These are phyloP conservation scores for Asterophora parasitica DNA, from an alignment of 768 basidiomycete genomes.

Conservation along the genomic window DNA sequence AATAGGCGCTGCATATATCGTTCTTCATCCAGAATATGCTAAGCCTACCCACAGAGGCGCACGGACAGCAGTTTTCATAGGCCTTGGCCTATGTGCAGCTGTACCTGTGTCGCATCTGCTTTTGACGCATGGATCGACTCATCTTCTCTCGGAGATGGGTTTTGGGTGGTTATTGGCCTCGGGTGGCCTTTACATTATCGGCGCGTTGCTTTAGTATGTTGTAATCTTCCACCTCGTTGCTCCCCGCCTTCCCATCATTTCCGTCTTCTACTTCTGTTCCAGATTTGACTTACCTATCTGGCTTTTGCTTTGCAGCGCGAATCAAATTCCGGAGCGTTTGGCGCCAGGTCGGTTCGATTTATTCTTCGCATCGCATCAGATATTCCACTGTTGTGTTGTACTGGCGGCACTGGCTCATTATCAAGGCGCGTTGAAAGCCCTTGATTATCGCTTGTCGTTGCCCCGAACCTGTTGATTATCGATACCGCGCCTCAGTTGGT, in stretches of 20 bases:
- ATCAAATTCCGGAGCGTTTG: constrained; percentile 74
- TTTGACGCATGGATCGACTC: constrained; percentile 49
- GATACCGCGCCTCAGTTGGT: background rate
- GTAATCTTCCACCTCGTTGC: constrained; percentile 18
- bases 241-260: constrained; percentile 11
- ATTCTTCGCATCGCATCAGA: constrained; percentile 80
- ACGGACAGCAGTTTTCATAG: constrained; percentile 75
- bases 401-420: constrained; percentile 69
- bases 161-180: constrained; percentile 65
- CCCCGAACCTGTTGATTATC: constrained; percentile 19
- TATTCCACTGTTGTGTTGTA: constrained; percentile 82
- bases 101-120: constrained; percentile 67
- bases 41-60: constrained; percentile 71
- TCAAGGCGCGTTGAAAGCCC: constrained; percentile 46
- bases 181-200: constrained; percentile 71
- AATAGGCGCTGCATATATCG: constrained; percentile 65
- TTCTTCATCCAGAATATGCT: constrained; percentile 73
- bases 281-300: constrained; percentile 15
- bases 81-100: constrained; percentile 65
- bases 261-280: constrained; percentile 17
- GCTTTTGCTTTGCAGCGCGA: constrained; percentile 52
- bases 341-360: constrained; percentile 77
- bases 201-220: constrained; percentile 80
- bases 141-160: constrained; percentile 59
- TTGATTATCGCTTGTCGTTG: constrained; percentile 54